Base-by-base conservation (phyloP, 306 rosid species). In the Echinosophora koreensis region DNA sequence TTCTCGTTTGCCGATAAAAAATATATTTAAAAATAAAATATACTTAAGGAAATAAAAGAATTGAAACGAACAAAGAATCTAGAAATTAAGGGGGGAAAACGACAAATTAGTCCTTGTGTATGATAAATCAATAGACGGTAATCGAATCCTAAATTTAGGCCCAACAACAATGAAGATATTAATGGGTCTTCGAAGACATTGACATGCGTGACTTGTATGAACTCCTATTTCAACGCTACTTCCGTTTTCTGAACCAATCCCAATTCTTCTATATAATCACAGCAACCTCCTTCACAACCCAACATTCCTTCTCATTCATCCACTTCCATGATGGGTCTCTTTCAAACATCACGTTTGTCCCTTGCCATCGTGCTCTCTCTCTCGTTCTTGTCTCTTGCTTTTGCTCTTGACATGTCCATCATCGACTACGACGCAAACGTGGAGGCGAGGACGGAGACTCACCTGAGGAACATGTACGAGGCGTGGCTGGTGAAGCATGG, bases 361-460 rank as follows among this genome's bases (percentile, higher is more conserved):
- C 70, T 76, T 1, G 3, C 14, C 35, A 60, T 74, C 4, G 7
- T 47, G 0, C 71, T 84, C 15, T 68, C 51, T 8, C 32, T 58
- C 18, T 56, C 64, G 2, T 60, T 74, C 2, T 5, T 64, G 3
- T 39, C 80, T 37, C 28, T 80, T 4, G 74, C 42, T 0, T 44
- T n/a, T 5, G 80, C 94, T 8, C 7, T 78, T n/a, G 95, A 88
- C 88, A 88, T 90, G 91, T 95, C 98, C 79, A 95, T 92, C 71
- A 81, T 89, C 16, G 87, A 88, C 73, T 90, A 92, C 64, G 83
- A 93, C 35, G 86, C 87, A 0, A 86, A 80, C 8, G 82, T 87
- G 54, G 68, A 55, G 3, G 15, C 35, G 2, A 71, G 76, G 10
- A 49, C 84, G 5, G 87, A 88, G 32, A 22, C 1, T 0, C 91